Percentiles rank a stretch among this genome's conserved stretches.
These are phyloP conservation scores for Neonectria hederae DNA, from an alignment of 2,329 filamentous ascomycete species.

Conservation along the genomic window DNA sequence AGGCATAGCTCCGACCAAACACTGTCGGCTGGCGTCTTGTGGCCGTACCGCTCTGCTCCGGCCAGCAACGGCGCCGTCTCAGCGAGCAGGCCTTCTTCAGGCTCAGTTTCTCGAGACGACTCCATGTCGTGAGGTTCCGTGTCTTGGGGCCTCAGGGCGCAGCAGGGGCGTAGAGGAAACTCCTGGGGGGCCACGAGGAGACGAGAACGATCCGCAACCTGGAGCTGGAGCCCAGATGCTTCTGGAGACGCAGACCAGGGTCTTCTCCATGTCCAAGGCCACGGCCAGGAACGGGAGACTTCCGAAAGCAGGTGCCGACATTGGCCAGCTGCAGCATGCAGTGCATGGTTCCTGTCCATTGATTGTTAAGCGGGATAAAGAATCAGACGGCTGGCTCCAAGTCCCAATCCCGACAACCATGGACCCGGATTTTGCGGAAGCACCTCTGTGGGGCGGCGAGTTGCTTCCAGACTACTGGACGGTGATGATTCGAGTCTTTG, in stretches of 20 bases:
- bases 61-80: conserved; percentile 32
- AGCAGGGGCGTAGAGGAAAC: not conserved
- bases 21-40: not conserved
- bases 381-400: not conserved
- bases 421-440: not conserved
- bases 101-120: not conserved
- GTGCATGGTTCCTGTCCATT: not conserved
- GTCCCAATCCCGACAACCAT: too few relatives aligned
- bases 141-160: not conserved
- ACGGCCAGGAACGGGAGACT: not conserved
- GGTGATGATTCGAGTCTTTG: not conserved
- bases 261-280: not conserved
- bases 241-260: not conserved
- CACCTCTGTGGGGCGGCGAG: not conserved
- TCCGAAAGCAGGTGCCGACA: not conserved
- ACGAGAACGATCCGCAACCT: not conserved
- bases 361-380: not conserved
- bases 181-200: not conserved
- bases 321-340: not conserved
- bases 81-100: not conserved
- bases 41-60: not conserved
- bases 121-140: conserved; percentile 21
- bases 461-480: not conserved
- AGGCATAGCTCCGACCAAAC: conserved; percentile 31
- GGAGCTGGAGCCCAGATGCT: not conserved